Evolutionary conservation across 2,329 filamentous ascomycete genomes (phyloP).

Genomic region (Mycosphaerella sp.): DNA sequence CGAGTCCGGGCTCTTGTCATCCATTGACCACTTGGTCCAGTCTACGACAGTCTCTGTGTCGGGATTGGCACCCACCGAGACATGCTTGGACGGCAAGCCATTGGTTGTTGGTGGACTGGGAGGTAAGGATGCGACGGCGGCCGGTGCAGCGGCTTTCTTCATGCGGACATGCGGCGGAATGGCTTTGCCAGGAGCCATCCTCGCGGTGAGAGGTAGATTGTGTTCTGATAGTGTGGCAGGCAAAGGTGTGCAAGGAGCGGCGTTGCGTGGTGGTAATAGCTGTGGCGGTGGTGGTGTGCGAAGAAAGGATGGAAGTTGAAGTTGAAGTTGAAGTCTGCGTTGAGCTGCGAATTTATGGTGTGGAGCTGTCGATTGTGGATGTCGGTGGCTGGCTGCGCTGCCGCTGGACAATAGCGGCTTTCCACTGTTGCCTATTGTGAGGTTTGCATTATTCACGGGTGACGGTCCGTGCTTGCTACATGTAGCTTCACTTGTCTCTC

Average conservation of each 20-base stretch:
- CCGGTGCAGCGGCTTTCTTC: not conserved
- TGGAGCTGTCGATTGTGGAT: too few species aligned
- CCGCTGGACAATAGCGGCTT: not conserved
- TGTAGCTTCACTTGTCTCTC: not conserved
- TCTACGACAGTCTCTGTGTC: not conserved
- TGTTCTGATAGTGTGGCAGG: not conserved
- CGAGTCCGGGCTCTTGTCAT: not conserved
- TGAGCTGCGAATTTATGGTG: not conserved
- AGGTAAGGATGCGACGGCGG: not conserved
- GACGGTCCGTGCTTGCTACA: not conserved
- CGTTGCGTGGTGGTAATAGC: not conserved
- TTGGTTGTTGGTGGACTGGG: not conserved
- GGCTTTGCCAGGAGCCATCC: not conserved
- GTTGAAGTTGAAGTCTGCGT: not conserved
- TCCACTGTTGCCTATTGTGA: not conserved
- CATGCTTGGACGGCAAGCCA: not conserved
- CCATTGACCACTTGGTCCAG: not conserved
- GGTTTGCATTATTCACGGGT: not conserved
- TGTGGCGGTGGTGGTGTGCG: not conserved
- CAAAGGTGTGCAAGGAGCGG: not conserved
- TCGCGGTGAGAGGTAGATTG: not conserved
- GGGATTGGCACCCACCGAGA: not conserved
- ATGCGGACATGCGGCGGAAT: constrained; percentile 11
- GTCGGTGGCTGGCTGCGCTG: too few species aligned
- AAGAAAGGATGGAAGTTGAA: not conserved